Percentiles rank a stretch among this genome's conserved stretches.
These are phyloP conservation scores for Didymellaceae sp. DNA, from an alignment of 2,329 filamentous ascomycete genomes.

Conservation along the genomic window DNA sequence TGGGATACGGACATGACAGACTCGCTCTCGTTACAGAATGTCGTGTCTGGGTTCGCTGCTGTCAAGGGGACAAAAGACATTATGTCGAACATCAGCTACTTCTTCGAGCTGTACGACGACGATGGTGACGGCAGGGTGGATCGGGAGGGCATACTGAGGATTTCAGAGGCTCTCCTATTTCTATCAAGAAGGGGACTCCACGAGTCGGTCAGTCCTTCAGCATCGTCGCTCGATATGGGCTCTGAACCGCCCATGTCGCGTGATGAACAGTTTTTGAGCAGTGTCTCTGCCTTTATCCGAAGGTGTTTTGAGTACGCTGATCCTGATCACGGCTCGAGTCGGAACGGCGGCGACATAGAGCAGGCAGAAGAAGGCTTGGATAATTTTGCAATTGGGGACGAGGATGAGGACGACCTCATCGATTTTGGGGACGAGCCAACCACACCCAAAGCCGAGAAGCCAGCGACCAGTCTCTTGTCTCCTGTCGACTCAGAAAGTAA, in stretches of 20 bases:
- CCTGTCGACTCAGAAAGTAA: slow-evolving; percentile 33
- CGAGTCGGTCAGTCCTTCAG: slow-evolving; percentile 71
- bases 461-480: slow-evolving; percentile 36
- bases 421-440: slow-evolving; percentile 57
- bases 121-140: slow-evolving; percentile 90
- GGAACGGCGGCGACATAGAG: slow-evolving; percentile 48
- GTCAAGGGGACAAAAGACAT: slow-evolving; percentile 95
- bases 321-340: slow-evolving; percentile 74
- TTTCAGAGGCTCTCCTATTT: slow-evolving; percentile 93
- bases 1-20: slow-evolving; percentile 84
- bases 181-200: slow-evolving; percentile 87
- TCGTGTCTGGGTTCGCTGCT: slow-evolving; percentile 86
- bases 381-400: slow-evolving; percentile 74
- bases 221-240: slow-evolving; percentile 62
- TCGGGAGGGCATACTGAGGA: slow-evolving; percentile 90
- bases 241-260: slow-evolving; percentile 58
- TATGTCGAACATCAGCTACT: slow-evolving; percentile 97
- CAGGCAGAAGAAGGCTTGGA: slow-evolving; percentile 47
- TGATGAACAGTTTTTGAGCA: slow-evolving; percentile 89
- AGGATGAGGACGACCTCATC: slow-evolving; percentile 71
- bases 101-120: slow-evolving; percentile 97
- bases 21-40: slow-evolving; percentile 85
- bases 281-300: slow-evolving; percentile 93
- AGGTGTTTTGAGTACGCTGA: slow-evolving; percentile 98
- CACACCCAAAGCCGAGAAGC: slow-evolving; percentile 37